Conservation (phyloP, 768 basidiomycete genomes). For the Agaricus sinodeliciosus region DNA sequence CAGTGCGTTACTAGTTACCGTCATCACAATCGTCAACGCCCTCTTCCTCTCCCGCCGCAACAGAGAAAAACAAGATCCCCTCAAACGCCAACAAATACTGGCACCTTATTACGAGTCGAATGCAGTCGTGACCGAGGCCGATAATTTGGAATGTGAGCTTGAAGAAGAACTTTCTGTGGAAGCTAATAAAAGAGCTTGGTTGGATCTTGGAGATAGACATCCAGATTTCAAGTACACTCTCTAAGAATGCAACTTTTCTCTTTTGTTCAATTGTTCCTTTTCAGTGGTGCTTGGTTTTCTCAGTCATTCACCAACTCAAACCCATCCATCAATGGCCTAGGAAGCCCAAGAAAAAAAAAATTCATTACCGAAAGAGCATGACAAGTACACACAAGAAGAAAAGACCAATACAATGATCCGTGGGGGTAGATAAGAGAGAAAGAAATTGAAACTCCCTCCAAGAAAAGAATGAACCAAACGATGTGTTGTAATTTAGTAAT, state of each 20-base stretch:
- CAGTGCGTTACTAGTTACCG: slow-evolving; percentile 14
- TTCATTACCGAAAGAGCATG: neutral
- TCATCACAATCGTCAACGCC: slow-evolving; percentile 19
- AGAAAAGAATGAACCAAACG: neutral
- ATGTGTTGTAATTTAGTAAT: neutral
- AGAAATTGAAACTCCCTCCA: too few relatives aligned
- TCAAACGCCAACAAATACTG: slow-evolving; percentile 22
- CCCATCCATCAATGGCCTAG: too few relatives aligned
- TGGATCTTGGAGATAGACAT: slow-evolving; percentile 11
- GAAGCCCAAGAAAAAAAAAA: neutral
- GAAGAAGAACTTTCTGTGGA: neutral
- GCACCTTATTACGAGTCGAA: slow-evolving; percentile 18
- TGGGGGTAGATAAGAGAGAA: too few relatives aligned
- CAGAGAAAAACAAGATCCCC: slow-evolving; percentile 15
- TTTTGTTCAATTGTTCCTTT: neutral
- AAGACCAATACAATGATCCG: neutral
- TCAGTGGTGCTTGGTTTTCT: too few relatives aligned
- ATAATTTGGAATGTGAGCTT: slow-evolving; percentile 7
- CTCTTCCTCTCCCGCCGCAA: slow-evolving; percentile 22
- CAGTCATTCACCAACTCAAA: too few relatives aligned
- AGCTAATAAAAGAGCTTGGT: slow-evolving; percentile 6
- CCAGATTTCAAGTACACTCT: slow-evolving; percentile 10
- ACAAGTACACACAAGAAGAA: neutral
- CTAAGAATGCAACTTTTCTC: neutral
- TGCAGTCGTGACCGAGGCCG: neutral